Percentiles rank a stretch among this genome's conserved stretches.
phyloP scores from a whole-genome alignment of 2,329 filamentous ascomycete species.

The Botrytis cinerea region DNA sequence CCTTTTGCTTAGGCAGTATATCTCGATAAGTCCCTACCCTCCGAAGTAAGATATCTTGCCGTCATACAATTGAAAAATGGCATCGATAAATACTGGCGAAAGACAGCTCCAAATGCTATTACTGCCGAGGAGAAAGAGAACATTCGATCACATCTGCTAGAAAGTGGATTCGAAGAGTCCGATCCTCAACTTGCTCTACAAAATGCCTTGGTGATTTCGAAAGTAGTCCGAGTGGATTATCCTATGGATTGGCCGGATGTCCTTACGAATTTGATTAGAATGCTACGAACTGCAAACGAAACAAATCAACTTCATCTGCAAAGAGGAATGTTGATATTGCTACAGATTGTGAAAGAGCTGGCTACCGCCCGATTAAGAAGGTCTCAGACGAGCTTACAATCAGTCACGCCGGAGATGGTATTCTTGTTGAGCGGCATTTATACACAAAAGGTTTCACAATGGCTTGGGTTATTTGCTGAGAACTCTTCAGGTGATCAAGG shows the following conservation, averaged over 20 bases:
- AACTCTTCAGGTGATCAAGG: constrained; percentile 57
- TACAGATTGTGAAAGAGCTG: constrained; percentile 89
- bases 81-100: constrained; percentile 93
- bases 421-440: constrained; percentile 79
- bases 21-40: constrained; percentile 73
- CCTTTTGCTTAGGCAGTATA: constrained; percentile 64
- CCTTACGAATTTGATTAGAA: constrained; percentile 59
- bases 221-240: constrained; percentile 87
- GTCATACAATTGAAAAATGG: constrained; percentile 96
- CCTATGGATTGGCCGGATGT: constrained; percentile 79
- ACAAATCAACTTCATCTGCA: constrained; percentile 66
- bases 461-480: constrained; percentile 62
- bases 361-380: constrained; percentile 75
- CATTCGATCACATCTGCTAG: constrained; percentile 74
- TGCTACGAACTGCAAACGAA: constrained; percentile 61
- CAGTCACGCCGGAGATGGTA: constrained; percentile 80
- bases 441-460: constrained; percentile 67
- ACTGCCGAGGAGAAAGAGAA: constrained; percentile 72
- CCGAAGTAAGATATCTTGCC: constrained; percentile 81
- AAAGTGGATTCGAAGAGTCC: constrained; percentile 75
- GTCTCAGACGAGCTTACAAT: constrained; percentile 75
- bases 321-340: constrained; percentile 72
- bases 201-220: constrained; percentile 84
- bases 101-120: constrained; percentile 59
- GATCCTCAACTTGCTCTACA: constrained; percentile 78